Conservation (phyloP, 2,329 filamentous ascomycete species). For the Trichoderma atroviride region DNA sequence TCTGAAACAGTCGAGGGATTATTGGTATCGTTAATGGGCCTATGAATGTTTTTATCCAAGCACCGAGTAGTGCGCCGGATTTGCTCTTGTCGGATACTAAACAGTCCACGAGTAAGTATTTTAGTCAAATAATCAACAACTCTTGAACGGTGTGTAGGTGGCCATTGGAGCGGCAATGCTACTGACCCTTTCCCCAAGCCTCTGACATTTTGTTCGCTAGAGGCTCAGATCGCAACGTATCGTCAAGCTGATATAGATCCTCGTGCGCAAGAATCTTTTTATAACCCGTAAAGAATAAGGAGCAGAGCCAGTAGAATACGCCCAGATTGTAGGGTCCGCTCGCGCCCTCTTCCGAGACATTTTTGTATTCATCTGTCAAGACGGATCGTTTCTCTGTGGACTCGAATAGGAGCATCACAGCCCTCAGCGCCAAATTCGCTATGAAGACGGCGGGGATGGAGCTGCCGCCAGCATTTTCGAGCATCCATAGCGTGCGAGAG, state of each 20-base stretch:
- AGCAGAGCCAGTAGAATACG: constrained; percentile 58
- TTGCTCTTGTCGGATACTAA: constrained; percentile 30
- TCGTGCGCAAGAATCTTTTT: constrained; percentile 43
- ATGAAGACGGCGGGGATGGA: constrained; percentile 30
- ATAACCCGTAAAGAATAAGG: constrained; percentile 44
- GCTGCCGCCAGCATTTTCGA: constrained; percentile 11
- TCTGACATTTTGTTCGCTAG: constrained; percentile 29
- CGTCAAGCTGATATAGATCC: constrained; percentile 36
- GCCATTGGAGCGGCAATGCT: neutral
- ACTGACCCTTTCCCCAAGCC: constrained; percentile 31
- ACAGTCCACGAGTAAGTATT: neutral
- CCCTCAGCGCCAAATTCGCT: constrained; percentile 26
- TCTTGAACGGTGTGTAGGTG: neutral
- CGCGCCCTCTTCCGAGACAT: constrained; percentile 50
- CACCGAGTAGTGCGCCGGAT: constrained; percentile 26
- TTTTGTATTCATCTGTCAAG: constrained; percentile 29
- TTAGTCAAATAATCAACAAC: neutral
- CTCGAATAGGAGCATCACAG: constrained; percentile 30
- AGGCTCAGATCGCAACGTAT: constrained; percentile 28
- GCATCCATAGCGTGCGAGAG: constrained; percentile 30
- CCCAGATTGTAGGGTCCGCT: constrained; percentile 51
- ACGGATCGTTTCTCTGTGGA: constrained; percentile 30
- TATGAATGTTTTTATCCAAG: constrained; percentile 26
- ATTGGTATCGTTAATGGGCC: constrained; percentile 27
- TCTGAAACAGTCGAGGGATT: constrained; percentile 31